These are phyloP conservation scores for Rubia balearica DNA, from an alignment of 305 asterid genomes.

Conservation along the genomic window DNA sequence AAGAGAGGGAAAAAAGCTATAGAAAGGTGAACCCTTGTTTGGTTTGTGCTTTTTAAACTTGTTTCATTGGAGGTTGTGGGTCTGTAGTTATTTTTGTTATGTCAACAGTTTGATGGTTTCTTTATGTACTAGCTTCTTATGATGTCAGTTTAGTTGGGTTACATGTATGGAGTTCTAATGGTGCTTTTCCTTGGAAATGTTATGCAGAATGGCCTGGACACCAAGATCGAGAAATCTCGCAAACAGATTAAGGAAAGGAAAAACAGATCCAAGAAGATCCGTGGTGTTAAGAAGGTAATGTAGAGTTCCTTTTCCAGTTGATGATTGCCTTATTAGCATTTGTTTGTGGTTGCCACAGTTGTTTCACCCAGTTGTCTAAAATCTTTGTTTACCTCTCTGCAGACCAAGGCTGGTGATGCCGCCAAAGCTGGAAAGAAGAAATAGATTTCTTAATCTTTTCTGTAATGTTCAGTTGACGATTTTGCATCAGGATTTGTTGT, in stretches of 20 bases:
- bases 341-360: neutral
- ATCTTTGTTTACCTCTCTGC: neutral
- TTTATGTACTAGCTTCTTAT: too few species aligned
- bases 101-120: too few species aligned
- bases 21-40: too few species aligned
- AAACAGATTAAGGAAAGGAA: slow-evolving; percentile 25
- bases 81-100: too few species aligned
- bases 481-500: slow-evolving; percentile 1
- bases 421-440: slow-evolving; percentile 26
- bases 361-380: neutral
- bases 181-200: neutral
- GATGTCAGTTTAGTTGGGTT: too few species aligned
- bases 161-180: too few species aligned
- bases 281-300: slow-evolving; percentile 27
- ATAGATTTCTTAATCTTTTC: slow-evolving; percentile 6
- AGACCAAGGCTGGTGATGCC: slow-evolving; percentile 27
- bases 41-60: too few species aligned
- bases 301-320: too few species aligned
- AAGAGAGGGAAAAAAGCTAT: too few species aligned
- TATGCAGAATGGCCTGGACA: slow-evolving; percentile 24
- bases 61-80: too few species aligned
- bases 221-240: slow-evolving; percentile 23
- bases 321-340: too few species aligned
- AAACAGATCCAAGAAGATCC: slow-evolving; percentile 25
- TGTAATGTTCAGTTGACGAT: neutral